These are phyloP conservation scores for Exophiala aquamarina DNA, from an alignment of 2,329 filamentous ascomycete species.

Conservation along the genomic window DNA sequence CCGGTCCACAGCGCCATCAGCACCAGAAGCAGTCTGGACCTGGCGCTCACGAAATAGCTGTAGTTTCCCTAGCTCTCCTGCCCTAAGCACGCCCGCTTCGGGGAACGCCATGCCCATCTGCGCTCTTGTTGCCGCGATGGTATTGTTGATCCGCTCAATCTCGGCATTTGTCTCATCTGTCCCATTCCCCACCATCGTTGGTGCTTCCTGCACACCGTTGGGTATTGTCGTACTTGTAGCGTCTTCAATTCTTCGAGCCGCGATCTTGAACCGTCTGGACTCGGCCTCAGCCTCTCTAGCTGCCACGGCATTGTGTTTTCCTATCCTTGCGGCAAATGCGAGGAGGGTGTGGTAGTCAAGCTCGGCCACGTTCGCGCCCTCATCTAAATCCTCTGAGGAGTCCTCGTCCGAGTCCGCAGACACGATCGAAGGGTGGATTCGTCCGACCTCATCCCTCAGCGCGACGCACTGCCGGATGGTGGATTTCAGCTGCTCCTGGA, in stretches of 20 bases:
- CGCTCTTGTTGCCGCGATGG: slow-evolving; percentile 34
- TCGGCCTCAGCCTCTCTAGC: slow-evolving; percentile 42
- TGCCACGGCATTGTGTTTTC: slow-evolving; percentile 47
- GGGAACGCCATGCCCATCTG: slow-evolving; percentile 47
- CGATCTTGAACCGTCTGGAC: slow-evolving; percentile 21
- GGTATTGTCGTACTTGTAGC: slow-evolving; percentile 6
- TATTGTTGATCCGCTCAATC: slow-evolving; percentile 35
- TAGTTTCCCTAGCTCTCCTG: slow-evolving; percentile 47
- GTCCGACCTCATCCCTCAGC: slow-evolving; percentile 42
- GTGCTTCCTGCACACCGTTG: neutral
- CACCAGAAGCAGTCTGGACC: slow-evolving; percentile 36
- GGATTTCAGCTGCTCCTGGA: slow-evolving; percentile 43
- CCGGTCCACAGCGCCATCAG: slow-evolving; percentile 41
- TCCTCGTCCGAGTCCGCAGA: slow-evolving; percentile 26
- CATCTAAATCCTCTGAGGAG: slow-evolving; percentile 21
- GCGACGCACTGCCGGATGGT: slow-evolving; percentile 41
- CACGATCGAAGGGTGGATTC: slow-evolving; percentile 33
- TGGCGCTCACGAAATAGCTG: slow-evolving; percentile 51
- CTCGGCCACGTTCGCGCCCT: slow-evolving; percentile 30
- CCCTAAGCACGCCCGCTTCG: slow-evolving; percentile 44
- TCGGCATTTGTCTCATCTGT: slow-evolving; percentile 18
- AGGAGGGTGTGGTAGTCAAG: slow-evolving; percentile 46
- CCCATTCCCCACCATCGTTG: slow-evolving; percentile 2
- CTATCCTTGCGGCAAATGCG: slow-evolving; percentile 47
- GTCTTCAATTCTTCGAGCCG: slow-evolving; percentile 18